Conservation (phyloP, 176 grass and related monocot genomes). For the Triticum monococcum region DNA sequence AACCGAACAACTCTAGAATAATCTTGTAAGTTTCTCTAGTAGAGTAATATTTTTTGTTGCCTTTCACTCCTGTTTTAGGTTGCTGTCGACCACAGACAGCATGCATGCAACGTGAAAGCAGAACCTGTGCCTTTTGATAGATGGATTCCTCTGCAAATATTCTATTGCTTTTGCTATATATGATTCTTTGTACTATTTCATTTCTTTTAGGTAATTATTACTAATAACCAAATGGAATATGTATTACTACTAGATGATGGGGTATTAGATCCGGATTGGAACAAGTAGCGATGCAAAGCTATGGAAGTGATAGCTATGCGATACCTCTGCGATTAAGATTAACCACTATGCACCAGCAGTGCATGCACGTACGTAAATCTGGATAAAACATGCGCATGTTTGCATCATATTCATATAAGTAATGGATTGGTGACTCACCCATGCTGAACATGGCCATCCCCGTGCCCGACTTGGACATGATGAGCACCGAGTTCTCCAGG, state of each 20-base stretch:
- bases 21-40: background rate
- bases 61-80: background rate
- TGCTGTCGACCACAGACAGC: background rate
- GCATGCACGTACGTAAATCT: background rate
- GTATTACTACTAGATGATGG: slow-evolving; percentile 21
- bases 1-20: background rate
- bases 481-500: slow-evolving; percentile 71
- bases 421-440: slow-evolving; percentile 39
- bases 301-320: background rate
- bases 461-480: slow-evolving; percentile 89
- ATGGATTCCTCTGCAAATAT: slow-evolving; percentile 7
- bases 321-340: background rate
- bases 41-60: background rate
- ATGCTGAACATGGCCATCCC: slow-evolving; percentile 99
- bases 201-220: background rate
- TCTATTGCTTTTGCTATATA: background rate
- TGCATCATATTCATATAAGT: background rate
- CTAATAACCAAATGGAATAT: slow-evolving; percentile 10
- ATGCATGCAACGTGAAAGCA: background rate
- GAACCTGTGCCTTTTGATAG: slow-evolving; percentile 21
- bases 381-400: background rate
- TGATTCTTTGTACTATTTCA: background rate
- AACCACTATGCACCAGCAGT: background rate
- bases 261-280: slow-evolving; percentile 29
- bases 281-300: background rate